Conservation (phyloP, 192 early-diverging fungal genomes). For the Umbelopsis sp. region DNA sequence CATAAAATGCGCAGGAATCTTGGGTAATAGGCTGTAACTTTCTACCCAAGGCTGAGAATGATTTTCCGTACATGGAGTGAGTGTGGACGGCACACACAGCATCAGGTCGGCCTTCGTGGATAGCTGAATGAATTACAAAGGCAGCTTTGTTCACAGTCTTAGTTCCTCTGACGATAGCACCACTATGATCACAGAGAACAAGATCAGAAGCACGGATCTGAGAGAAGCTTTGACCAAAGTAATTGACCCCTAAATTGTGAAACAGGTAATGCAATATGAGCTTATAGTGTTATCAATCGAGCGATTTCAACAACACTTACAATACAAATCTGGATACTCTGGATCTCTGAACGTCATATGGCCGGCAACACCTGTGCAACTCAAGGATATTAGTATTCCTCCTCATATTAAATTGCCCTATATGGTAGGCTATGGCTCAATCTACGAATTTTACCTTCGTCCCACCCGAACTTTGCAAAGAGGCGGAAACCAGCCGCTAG, state of each 20-base stretch:
- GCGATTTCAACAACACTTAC: constrained; percentile 19
- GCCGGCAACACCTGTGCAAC: constrained; percentile 52
- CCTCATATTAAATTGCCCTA: not conserved
- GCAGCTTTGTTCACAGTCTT: constrained; percentile 59
- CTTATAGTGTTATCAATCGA: too few relatives aligned
- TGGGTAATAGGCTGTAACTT: constrained; percentile 57
- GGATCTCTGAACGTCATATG: constrained; percentile 65
- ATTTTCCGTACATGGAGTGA: constrained; percentile 64
- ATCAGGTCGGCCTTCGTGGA: constrained; percentile 53
- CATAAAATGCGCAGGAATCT: constrained; percentile 64
- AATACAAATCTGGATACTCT: constrained; percentile 60
- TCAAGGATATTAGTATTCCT: not conserved
- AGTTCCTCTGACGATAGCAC: constrained; percentile 50
- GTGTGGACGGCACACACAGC: constrained; percentile 56
- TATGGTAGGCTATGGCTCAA: not conserved
- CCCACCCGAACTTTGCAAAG: constrained; percentile 57
- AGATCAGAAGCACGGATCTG: constrained; percentile 58
- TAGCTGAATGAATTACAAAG: constrained; percentile 63
- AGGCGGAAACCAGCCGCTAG: constrained; percentile 62
- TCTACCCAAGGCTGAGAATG: constrained; percentile 53
- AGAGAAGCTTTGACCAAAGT: constrained; percentile 57
- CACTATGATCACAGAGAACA: constrained; percentile 58
- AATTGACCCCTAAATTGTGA: constrained; percentile 44
- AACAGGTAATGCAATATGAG: not conserved
- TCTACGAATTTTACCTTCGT: constrained; percentile 40